Base-by-base conservation (phyloP, 108 stramenopile species). In the Chaetoceros tenuissimus region DNA sequence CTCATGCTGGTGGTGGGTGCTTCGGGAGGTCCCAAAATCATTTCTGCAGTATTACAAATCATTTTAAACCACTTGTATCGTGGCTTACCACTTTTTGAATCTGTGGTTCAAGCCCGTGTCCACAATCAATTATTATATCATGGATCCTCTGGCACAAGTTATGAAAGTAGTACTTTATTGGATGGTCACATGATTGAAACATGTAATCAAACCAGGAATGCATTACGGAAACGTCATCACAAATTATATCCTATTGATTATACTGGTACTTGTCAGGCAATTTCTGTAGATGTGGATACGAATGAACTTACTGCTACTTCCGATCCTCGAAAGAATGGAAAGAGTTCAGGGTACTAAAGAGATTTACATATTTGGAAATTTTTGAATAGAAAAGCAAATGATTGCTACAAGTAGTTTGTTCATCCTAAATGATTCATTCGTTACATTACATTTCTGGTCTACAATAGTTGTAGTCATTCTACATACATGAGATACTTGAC, bases 11-110 rank as follows among this genome's bases (percentile, higher is more conserved):
- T 75, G 0, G 55, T 86, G 21, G 92, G 92, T 24, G 87, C 73
- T 0, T 64, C 60, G 46, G 92, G 92, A 10, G 92, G 92, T 2
- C 85, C 92, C 8, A 85, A 82, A 47, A 93, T 93, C 30, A 93
- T 93, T 43, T 79, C 87, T 0, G 66, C 81, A 10, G 74, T 84
- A 27, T 48, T 82, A 3, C 85, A 87, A 57, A 76, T 80, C 3
- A 55, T 93, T 28, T 47, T 93, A 18, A 87, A 89, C 54, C 58
- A 71, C 49, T 64, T 64, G 28, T 59, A 77, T 24, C 46, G 69
- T 17, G 85, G 87, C 17, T 77, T 77, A 85, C 68, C 80, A 1
- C 55, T 93, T 1, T 85, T 75, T 52, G 68, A 69, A 40, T 57
- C 83, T 8, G 55, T 88, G 0, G 56, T 62, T 13, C 61, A 66